A percentile compares a stretch with the other conserved stretches of the same genome.
These are phyloP conservation scores for Cardamine chenopodiifolia DNA, from an alignment of 345 rosid genomes.

Conservation along the genomic window DNA sequence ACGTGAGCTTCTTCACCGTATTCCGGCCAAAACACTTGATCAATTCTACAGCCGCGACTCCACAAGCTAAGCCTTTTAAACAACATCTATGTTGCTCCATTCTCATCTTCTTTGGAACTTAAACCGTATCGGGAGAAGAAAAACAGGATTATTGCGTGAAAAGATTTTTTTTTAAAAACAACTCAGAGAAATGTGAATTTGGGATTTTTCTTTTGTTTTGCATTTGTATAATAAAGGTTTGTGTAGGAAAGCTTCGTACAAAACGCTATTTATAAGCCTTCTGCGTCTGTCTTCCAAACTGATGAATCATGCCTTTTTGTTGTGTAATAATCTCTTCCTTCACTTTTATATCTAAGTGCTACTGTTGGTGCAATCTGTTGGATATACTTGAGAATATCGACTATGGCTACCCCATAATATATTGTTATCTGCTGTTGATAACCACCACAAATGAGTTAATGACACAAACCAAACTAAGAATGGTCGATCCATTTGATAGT, in stretches of 20 bases:
- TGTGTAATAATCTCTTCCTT: conserved; percentile 23
- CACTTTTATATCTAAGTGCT: not conserved
- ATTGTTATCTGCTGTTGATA: not conserved
- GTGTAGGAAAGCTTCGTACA: conserved; percentile 18
- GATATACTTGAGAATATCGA: not conserved
- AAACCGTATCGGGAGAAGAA: conserved; percentile 18
- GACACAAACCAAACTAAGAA: not conserved
- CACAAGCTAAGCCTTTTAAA: conserved; percentile 29
- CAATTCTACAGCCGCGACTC: conserved; percentile 84
- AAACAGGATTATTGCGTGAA: conserved; percentile 23
- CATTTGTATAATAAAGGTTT: conserved; percentile 37
- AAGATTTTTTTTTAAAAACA: conserved; percentile 1
- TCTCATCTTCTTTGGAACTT: conserved; percentile 12
- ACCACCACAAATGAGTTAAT: not conserved
- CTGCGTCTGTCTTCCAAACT: conserved; percentile 3
- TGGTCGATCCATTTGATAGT: not conserved
- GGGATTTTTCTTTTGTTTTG: conserved; percentile 6
- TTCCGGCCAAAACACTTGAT: conserved; percentile 96
- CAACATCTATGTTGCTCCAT: conserved; percentile 11
- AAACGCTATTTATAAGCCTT: conserved; percentile 26
- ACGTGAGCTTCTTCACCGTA: conserved; percentile 98
- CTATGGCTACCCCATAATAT: not conserved
- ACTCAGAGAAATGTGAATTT: conserved; percentile 26
- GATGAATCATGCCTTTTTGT: conserved; percentile 27
- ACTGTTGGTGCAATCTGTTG: not conserved